Evolutionary conservation across 148 eudicot species (phyloP), one percentile per base, ranked within the genome.

Genomic region (Camellia granthamiana): DNA sequence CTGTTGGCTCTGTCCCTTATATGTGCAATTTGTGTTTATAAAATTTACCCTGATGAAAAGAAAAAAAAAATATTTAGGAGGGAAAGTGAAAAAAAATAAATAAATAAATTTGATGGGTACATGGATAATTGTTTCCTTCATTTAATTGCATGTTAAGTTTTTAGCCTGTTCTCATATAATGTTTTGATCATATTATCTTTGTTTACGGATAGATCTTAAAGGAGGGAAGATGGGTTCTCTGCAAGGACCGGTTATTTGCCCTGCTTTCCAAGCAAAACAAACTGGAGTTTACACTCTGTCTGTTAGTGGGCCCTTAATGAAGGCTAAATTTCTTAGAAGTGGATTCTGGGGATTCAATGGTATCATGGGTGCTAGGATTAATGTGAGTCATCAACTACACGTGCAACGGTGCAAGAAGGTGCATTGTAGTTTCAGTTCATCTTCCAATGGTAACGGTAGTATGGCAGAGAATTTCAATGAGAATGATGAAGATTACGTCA

Each of bases 381-480:
- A 80, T 65, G 86, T 86, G 44, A 76, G 84, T 63, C 77, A 78
- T 54, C 85, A 81, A 6, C 64, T 71, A 54, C 61, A 80, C 52
- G 63, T 73, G 71, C 88, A 74, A 79, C 87, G 86, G 81, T 72
- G 72, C 85, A 84, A 87, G 66, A 80, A 75, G 44, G 88, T 92
- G 77, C 79, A 69, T 30, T 88, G 97, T 80, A 89, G 89, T 75
- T 93, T 85, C 82, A 95, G 93, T 83, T 95, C 98, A 7, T 95
- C 97, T 0, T 93, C 97, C 18, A 85, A 91, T 88, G 97, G 89
- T 46, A 90, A 87, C 70, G 97, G 94, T 74, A 91, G 96, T 83
- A 95, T 87, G 92, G 97, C 98, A 3, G 98, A 87, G 74, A 93
- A 88, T 80, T 94, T 87, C 58, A 88, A 83, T 63, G 97, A 93